phyloP scores from a whole-genome alignment of 2,329 filamentous ascomycete genomes.

The Colletotrichum chrysophilum region DNA sequence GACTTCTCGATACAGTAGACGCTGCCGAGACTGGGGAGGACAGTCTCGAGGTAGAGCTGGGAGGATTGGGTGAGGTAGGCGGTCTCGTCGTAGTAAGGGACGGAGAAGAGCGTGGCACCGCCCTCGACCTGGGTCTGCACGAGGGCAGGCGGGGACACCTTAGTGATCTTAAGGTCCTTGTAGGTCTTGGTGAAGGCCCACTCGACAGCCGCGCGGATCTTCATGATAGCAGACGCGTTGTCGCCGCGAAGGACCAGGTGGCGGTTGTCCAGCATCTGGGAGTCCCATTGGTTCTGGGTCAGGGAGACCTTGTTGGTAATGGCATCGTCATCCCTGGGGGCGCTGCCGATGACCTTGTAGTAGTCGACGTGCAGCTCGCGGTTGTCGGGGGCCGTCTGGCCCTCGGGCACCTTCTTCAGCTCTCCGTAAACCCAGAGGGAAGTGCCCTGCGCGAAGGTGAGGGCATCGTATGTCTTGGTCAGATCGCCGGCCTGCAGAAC shows the following conservation, averaged over 20 bases:
- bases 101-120: conserved; percentile 87
- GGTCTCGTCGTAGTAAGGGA: conserved; percentile 87
- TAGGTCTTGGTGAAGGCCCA: conserved; percentile 81
- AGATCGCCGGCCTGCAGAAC: conserved; percentile 78
- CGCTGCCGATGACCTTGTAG: conserved; percentile 79
- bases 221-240: conserved; percentile 82
- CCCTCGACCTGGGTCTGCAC: conserved; percentile 97
- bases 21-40: conserved; percentile 86
- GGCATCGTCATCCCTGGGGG: conserved; percentile 86
- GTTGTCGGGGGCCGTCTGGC: conserved; percentile 79
- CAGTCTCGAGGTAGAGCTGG: conserved; percentile 97
- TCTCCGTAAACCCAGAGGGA: conserved; percentile 84
- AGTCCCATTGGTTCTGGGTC: conserved; percentile 59
- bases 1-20: conserved; percentile 99
- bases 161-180: conserved; percentile 76
- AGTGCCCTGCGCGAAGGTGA: conserved; percentile 87
- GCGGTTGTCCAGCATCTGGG: conserved; percentile 75
- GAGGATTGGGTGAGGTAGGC: conserved; percentile 97
- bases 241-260: conserved; percentile 88
- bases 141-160: conserved; percentile 88
- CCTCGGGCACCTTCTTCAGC: conserved; percentile 80
- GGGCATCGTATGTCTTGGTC: conserved; percentile 88
- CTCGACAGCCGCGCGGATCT: conserved; percentile 82
- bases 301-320: conserved; percentile 77
- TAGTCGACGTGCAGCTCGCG: conserved; percentile 92